A percentile compares a stretch with the other conserved stretches of the same genome.
Conservation (phyloP, 1,284 basidiomycete species). For the Apiotrichum gracile region DNA sequence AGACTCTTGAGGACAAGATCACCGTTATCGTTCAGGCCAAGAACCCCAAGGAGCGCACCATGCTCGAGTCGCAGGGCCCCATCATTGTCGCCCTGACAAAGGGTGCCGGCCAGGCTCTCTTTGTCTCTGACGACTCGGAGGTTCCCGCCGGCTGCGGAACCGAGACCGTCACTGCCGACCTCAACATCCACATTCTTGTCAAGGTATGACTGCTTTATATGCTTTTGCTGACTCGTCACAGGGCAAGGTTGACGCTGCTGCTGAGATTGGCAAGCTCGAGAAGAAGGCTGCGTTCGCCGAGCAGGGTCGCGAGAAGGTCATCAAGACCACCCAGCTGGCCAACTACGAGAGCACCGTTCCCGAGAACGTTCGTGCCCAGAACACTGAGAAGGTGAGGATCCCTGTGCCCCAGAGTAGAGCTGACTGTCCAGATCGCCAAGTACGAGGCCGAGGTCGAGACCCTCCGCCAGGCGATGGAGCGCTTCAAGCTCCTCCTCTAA, state of each 20-base stretch:
- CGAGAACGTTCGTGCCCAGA: slow-evolving; percentile 63
- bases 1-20: slow-evolving; percentile 48
- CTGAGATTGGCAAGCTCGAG: slow-evolving; percentile 76
- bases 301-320: slow-evolving; percentile 66
- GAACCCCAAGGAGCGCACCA: slow-evolving; percentile 56
- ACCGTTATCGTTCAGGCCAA: slow-evolving; percentile 72
- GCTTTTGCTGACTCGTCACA: slow-evolving; percentile 33
- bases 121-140: slow-evolving; percentile 55
- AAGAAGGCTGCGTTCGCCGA: slow-evolving; percentile 73
- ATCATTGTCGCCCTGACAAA: slow-evolving; percentile 83
- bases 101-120: slow-evolving; percentile 68
- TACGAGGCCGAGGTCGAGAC: slow-evolving; percentile 45
- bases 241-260: slow-evolving; percentile 78
- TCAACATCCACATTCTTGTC: slow-evolving; percentile 76
- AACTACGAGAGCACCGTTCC: slow-evolving; percentile 77
- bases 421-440: slow-evolving; percentile 32
- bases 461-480: slow-evolving; percentile 41
- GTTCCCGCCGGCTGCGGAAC: slow-evolving; percentile 87
- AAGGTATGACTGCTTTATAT: slow-evolving; percentile 50
- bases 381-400: slow-evolving; percentile 67
- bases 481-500: slow-evolving; percentile 43
- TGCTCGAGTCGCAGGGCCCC: slow-evolving; percentile 65
- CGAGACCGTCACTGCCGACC: slow-evolving; percentile 65
- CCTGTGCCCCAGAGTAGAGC: neutral
- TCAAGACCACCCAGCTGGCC: slow-evolving; percentile 64